Conservation (phyloP, 768 basidiomycete genomes). For the Lyophyllum semitale region DNA sequence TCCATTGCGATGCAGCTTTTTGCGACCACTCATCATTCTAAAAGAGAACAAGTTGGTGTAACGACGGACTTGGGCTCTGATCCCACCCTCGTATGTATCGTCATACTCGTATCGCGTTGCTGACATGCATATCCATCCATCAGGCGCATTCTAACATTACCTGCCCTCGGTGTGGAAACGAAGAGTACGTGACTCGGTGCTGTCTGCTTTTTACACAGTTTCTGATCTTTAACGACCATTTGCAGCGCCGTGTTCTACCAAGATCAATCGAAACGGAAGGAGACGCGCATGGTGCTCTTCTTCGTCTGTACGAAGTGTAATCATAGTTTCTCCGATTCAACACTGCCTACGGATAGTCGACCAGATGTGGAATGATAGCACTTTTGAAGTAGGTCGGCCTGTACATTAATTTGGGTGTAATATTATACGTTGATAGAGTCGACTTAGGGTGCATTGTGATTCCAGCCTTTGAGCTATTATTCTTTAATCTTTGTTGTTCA, state of each 20-base stretch:
- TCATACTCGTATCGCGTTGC: not conserved
- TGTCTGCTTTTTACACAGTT: not conserved
- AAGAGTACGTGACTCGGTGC: slow-evolving; percentile 62
- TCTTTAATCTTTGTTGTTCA: too few species aligned
- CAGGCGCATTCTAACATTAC: slow-evolving; percentile 83
- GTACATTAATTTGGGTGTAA: slow-evolving; percentile 15
- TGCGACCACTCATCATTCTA: slow-evolving; percentile 1
- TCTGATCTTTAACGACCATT: not conserved
- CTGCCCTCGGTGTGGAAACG: slow-evolving; percentile 81
- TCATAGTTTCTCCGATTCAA: slow-evolving; percentile 73
- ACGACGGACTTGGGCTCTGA: slow-evolving; percentile 87
- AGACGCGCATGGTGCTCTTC: slow-evolving; percentile 93
- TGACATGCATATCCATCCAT: not conserved
- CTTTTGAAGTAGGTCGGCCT: slow-evolving; percentile 4
- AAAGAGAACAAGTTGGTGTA: slow-evolving; percentile 91
- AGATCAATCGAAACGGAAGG: slow-evolving; percentile 95
- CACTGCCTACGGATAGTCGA: slow-evolving; percentile 47
- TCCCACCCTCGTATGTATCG: slow-evolving; percentile 72
- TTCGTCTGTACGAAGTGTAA: slow-evolving; percentile 87
- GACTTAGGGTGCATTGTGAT: too few species aligned
- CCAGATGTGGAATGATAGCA: slow-evolving; percentile 28
- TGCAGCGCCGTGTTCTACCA: slow-evolving; percentile 92
- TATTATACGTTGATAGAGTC: not conserved
- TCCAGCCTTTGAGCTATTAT: too few species aligned
- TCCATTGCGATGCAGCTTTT: slow-evolving; percentile 19